phyloP scores from a whole-genome alignment of 2,329 filamentous ascomycete genomes.

The Fusarium devonianum region DNA sequence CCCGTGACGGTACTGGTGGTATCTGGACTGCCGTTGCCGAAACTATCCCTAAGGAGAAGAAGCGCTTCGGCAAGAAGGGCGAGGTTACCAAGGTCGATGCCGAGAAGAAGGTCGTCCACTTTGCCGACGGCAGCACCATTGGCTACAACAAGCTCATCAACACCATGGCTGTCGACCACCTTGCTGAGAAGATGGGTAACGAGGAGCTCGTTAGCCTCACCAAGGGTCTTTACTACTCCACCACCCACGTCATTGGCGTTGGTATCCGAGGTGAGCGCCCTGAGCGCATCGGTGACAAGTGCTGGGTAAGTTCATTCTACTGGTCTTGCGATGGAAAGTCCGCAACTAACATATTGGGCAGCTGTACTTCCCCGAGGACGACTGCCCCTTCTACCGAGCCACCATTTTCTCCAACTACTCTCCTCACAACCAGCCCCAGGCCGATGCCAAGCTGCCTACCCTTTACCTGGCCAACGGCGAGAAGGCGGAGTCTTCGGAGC shows the following conservation, averaged over 20 bases:
- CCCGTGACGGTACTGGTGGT: conserved; percentile 92
- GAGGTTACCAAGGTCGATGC: conserved; percentile 88
- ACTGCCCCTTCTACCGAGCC: conserved; percentile 99
- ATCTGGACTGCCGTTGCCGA: conserved; percentile 99
- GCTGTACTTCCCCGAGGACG: conserved; percentile 98
- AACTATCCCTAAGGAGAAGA: conserved; percentile 91
- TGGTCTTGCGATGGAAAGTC: background rate
- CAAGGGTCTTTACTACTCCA: conserved; percentile 96
- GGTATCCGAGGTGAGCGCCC: conserved; percentile 91
- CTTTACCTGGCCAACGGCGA: conserved; percentile 85
- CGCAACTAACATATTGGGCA: conserved; percentile 44
- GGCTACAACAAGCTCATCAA: conserved; percentile 92
- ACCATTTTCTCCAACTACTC: conserved; percentile 99
- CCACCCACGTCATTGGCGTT: conserved; percentile 95
- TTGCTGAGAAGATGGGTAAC: conserved; percentile 88
- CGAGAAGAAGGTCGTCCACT: conserved; percentile 79
- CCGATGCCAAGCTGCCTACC: conserved; percentile 84
- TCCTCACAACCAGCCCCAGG: conserved; percentile 92
- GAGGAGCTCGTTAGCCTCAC: conserved; percentile 81
- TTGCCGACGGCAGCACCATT: conserved; percentile 86
- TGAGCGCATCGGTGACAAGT: conserved; percentile 98
- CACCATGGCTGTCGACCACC: conserved; percentile 93
- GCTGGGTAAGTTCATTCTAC: conserved; percentile 73
- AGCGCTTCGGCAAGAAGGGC: conserved; percentile 84
- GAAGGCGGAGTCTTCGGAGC: conserved; percentile 74